Evolutionary conservation across 2,329 filamentous ascomycete species (phyloP).

Genomic region (Trichoderma asperellum): DNA sequence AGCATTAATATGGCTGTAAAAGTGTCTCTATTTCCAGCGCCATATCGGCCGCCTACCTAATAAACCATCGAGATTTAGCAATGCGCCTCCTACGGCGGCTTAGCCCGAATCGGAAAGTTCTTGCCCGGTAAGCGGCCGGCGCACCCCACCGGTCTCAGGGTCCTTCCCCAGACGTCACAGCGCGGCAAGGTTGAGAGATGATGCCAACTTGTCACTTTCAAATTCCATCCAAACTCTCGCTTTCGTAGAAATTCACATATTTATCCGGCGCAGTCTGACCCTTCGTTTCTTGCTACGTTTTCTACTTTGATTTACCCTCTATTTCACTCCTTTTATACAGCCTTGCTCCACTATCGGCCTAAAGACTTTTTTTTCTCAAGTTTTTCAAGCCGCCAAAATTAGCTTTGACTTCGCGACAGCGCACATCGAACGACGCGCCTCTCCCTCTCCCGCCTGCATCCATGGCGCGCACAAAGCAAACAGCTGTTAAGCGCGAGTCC

Average conservation of each 20-base stretch:
- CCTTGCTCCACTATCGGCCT: neutral
- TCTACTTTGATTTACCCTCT: neutral
- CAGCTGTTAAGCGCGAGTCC: conserved; percentile 65
- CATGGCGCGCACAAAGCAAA: conserved; percentile 76
- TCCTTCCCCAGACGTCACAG: conserved; percentile 29
- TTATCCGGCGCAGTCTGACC: neutral
- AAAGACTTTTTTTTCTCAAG: neutral
- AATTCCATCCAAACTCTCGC: conserved; percentile 5
- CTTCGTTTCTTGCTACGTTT: neutral
- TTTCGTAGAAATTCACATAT: neutral
- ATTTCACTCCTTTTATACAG: neutral
- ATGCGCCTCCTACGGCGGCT: neutral
- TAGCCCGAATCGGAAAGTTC: conserved; percentile 17
- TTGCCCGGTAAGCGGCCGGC: conserved; percentile 15
- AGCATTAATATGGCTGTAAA: neutral
- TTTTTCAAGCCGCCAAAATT: neutral
- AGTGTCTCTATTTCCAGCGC: neutral
- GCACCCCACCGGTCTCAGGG: conserved; percentile 27
- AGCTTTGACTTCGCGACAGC: neutral
- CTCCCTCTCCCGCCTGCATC: neutral
- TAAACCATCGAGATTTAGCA: neutral
- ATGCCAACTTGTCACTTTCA: conserved; percentile 29
- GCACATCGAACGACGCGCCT: conserved; percentile 10
- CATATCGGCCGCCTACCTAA: neutral
- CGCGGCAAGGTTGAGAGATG: conserved; percentile 25